Evolutionary conservation across 2,329 filamentous ascomycete genomes (phyloP).

Genomic region (Clonostachys byssicola): DNA sequence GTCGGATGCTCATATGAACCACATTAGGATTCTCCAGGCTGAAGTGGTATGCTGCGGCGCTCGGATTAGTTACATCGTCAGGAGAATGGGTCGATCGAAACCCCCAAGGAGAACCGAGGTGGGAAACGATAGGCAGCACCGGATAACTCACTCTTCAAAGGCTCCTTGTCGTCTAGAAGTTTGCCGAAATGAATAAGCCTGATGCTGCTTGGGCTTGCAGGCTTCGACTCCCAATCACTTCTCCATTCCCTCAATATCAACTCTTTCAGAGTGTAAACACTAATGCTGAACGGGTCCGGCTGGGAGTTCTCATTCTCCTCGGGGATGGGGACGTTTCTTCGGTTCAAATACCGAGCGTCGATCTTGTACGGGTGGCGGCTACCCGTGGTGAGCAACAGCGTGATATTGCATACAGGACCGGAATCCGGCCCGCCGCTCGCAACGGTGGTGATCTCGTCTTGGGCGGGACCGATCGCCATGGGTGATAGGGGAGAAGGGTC

Average conservation of each 20-base stretch:
- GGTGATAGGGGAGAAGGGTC: slow-evolving; percentile 17
- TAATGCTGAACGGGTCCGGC: slow-evolving; percentile 82
- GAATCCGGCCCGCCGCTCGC: slow-evolving; percentile 20
- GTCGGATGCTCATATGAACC: slow-evolving; percentile 91
- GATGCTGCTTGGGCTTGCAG: slow-evolving; percentile 84
- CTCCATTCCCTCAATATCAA: slow-evolving; percentile 91
- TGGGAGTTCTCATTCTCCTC: slow-evolving; percentile 54
- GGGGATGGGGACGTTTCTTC: slow-evolving; percentile 74
- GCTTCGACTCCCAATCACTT: slow-evolving; percentile 84
- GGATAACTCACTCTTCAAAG: slow-evolving; percentile 66
- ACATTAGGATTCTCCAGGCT: slow-evolving; percentile 73
- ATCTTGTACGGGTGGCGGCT: slow-evolving; percentile 87
- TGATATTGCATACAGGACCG: slow-evolving; percentile 63
- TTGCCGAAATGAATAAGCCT: slow-evolving; percentile 89
- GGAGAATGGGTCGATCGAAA: background rate
- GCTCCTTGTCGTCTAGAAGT: slow-evolving; percentile 82
- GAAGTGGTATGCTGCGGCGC: slow-evolving; percentile 68
- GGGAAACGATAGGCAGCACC: background rate
- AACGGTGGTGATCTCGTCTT: slow-evolving; percentile 32
- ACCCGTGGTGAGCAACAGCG: slow-evolving; percentile 75
- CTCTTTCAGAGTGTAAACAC: slow-evolving; percentile 90
- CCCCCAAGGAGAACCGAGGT: background rate
- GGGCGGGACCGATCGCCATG: slow-evolving; percentile 37
- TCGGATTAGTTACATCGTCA: background rate
- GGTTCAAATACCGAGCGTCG: slow-evolving; percentile 78